Evolutionary conservation across 2,329 filamentous ascomycete species (phyloP).

Genomic region (Neophaeococcomyces aloes): DNA sequence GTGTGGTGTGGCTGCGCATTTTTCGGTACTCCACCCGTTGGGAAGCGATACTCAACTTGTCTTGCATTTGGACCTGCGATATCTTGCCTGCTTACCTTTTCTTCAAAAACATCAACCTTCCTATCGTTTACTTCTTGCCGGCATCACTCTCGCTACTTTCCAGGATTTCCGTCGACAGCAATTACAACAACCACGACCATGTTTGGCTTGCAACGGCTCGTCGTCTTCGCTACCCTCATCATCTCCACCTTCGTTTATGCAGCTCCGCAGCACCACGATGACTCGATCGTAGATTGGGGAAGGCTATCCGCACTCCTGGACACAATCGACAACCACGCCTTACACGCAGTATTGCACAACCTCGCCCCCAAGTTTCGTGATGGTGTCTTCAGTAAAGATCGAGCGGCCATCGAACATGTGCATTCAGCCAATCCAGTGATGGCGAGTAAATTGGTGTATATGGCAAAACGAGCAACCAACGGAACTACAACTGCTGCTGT

Average conservation of each 20-base stretch:
- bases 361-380: slow-evolving; percentile 56
- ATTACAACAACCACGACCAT: slow-evolving; percentile 10
- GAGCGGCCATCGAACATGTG: slow-evolving; percentile 52
- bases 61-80: slow-evolving; percentile 5
- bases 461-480: slow-evolving; percentile 47
- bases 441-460: slow-evolving; percentile 51
- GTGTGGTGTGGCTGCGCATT: slow-evolving; percentile 4
- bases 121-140: slow-evolving; percentile 3
- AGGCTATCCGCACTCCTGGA: slow-evolving; percentile 46
- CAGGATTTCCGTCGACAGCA: neutral
- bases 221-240: slow-evolving; percentile 17
- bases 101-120: neutral
- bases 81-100: neutral
- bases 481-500: slow-evolving; percentile 13
- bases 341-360: slow-evolving; percentile 57
- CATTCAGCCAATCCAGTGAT: slow-evolving; percentile 51
- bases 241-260: slow-evolving; percentile 15
- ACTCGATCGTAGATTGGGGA: slow-evolving; percentile 18
- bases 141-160: slow-evolving; percentile 5
- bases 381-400: slow-evolving; percentile 57
- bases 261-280: slow-evolving; percentile 12
- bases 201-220: slow-evolving; percentile 16
- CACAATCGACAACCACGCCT: slow-evolving; percentile 46
- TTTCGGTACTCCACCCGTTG: neutral
- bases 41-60: neutral